These are phyloP conservation scores for Rubroboletus pulcherrimus DNA, from an alignment of 768 basidiomycete species.

Conservation along the genomic window DNA sequence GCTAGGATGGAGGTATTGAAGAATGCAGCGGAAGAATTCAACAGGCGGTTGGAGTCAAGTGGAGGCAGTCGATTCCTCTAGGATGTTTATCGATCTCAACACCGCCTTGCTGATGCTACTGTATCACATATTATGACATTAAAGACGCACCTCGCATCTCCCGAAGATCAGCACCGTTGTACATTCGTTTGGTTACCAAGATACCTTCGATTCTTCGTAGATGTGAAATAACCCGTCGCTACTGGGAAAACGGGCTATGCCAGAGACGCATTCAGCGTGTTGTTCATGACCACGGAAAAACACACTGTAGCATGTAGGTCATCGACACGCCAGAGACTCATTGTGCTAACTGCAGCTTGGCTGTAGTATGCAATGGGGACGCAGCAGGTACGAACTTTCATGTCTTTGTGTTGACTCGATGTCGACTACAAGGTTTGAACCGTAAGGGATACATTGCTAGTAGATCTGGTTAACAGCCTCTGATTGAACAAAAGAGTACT, in stretches of 20 bases:
- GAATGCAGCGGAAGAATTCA: constrained; percentile 6
- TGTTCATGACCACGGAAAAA: not conserved
- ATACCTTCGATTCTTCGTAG: not conserved
- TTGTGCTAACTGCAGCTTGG: not conserved
- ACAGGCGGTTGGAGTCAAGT: not conserved
- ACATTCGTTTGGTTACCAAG: not conserved
- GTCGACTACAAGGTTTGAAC: not conserved
- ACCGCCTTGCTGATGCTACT: not conserved
- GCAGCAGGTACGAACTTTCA: not conserved
- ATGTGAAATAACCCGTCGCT: not conserved
- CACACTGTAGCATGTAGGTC: not conserved
- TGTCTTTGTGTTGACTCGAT: not conserved
- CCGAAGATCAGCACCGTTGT: not conserved
- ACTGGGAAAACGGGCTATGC: not conserved
- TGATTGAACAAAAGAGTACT: no score
- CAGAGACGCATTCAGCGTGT: not conserved
- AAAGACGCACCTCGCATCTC: not conserved
- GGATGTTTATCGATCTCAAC: not conserved
- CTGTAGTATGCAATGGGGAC: not conserved
- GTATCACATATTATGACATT: not conserved
- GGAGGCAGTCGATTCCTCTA: not conserved
- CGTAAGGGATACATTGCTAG: not conserved
- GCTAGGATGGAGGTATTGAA: constrained; percentile 10
- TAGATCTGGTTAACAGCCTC: not conserved
- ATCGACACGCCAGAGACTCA: constrained; percentile 2